Percentiles rank a stretch among this genome's conserved stretches.
phyloP scores from a whole-genome alignment of 352 stramenopile species.

The Globisporangium apiculatum region DNA sequence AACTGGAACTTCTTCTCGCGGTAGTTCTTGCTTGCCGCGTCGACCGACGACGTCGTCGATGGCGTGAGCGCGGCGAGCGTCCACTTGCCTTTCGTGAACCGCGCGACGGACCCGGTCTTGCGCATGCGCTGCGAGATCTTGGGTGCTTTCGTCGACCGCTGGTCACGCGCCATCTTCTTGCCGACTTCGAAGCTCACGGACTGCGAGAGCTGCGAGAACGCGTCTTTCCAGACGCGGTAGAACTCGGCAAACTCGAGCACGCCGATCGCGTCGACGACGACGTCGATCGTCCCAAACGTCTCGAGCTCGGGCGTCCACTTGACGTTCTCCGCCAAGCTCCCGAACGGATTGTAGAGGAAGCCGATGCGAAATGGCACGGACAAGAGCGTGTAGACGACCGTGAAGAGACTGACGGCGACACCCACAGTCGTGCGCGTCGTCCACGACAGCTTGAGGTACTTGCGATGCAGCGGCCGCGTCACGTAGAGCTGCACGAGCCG shows the following conservation, averaged over 20 bases:
- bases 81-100: slow-evolving; percentile 29
- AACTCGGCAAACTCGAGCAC: slow-evolving; percentile 37
- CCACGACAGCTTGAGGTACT: slow-evolving; percentile 36
- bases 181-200: slow-evolving; percentile 34
- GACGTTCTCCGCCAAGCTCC: neutral
- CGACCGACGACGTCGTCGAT: slow-evolving; percentile 4
- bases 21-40: slow-evolving; percentile 15
- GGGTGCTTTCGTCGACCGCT: slow-evolving; percentile 15
- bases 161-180: slow-evolving; percentile 41
- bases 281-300: slow-evolving; percentile 29
- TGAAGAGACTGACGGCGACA: slow-evolving; percentile 17
- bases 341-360: slow-evolving; percentile 59
- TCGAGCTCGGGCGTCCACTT: slow-evolving; percentile 39
- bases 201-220: slow-evolving; percentile 28
- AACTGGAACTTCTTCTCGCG: slow-evolving; percentile 29
- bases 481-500: slow-evolving; percentile 13
- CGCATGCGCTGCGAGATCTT: slow-evolving; percentile 27
- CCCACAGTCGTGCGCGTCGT: slow-evolving; percentile 29
- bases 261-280: slow-evolving; percentile 35
- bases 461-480: slow-evolving; percentile 18
- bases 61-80: slow-evolving; percentile 36
- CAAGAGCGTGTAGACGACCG: slow-evolving; percentile 40
- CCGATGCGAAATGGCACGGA: slow-evolving; percentile 60
- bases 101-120: slow-evolving; percentile 12
- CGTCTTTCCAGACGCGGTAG: slow-evolving; percentile 27